Base-by-base conservation (phyloP, 805 yeast genomes). In the Kuraishia floccosa region DNA sequence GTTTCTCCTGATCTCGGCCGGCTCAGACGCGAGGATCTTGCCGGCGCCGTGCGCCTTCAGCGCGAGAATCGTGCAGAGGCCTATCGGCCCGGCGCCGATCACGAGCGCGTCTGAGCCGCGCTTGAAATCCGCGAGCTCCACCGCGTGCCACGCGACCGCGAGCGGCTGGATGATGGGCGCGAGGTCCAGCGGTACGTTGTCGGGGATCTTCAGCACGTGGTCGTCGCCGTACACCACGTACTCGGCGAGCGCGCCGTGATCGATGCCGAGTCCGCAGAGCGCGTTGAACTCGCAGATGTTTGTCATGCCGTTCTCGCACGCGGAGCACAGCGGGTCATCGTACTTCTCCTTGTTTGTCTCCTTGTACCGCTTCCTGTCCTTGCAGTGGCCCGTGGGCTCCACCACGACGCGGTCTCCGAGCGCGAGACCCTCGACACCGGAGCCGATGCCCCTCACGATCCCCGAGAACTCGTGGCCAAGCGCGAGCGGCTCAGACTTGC, bases 151-250 rank as follows among this genome's bases (percentile, higher is more conserved):
- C 2, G 68, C 74, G 29, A 71, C 78, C 12, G 66, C 55, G 21
- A 71, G 51, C 2, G 75, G 76, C 49, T 71, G 76, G 14, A 68
- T 65, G 31, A 71, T 44, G 2, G 77, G 54, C 1, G 95, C 94
- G 58, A 82, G 78, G 47, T 83, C 94, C 30, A 79, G 67, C 2
- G 83, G 65, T 19, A 85, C 80, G 44, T 74, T 65, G 15, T 76
- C 84, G 3, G 95, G 94, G 34, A 85, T 62, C 51, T 78, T 80
- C 42, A 75, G 77, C 47, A 83, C 70, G n/a, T 47, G 34, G 39
- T 65, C 52, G 6, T 50, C 48, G 0, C 39, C 39, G 6, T 20
- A 24, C 17, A 17, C 29, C 26, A 29, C 24, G 16, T 24, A 12
- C 26, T 34, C 37, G 30, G 31, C 10, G 30, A 25, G 8, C 23